A percentile compares a stretch with the other conserved stretches of the same genome.
phyloP scores from a whole-genome alignment of 1,284 basidiomycete species.

The Sphaerobolus stellatus region DNA sequence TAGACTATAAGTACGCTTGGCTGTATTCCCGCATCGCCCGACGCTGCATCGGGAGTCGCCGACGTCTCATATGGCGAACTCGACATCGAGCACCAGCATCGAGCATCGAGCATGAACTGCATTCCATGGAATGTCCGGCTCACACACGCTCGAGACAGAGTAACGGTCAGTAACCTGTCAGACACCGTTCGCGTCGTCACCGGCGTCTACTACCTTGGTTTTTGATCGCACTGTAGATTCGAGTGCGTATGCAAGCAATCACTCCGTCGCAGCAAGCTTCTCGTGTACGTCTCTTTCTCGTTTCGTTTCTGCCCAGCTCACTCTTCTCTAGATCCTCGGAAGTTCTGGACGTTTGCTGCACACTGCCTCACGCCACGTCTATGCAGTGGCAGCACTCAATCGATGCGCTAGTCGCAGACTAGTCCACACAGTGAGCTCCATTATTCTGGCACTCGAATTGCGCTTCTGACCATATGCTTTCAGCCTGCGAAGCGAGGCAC shows the following conservation, averaged over 20 bases:
- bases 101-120: too few species aligned
- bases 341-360: constrained; percentile 5
- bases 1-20: too few species aligned
- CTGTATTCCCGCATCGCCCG: too few species aligned
- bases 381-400: background rate
- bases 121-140: too few species aligned
- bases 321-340: constrained; percentile 4
- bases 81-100: too few species aligned
- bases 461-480: too few species aligned
- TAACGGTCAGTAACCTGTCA: background rate
- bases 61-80: too few species aligned
- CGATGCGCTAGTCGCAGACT: background rate
- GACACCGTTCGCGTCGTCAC: background rate
- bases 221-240: background rate
- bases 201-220: background rate
- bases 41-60: too few species aligned
- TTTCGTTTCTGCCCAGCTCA: background rate
- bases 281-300: constrained; percentile 1
- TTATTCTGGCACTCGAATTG: background rate
- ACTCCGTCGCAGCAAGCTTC: constrained; percentile 1
- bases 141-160: too few species aligned
- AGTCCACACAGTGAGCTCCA: background rate
- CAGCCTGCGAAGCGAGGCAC: background rate
- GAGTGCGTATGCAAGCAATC: constrained; percentile 12
- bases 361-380: background rate